phyloP scores from a whole-genome alignment of 78 protist species.

The Dictyostelium purpureum region DNA sequence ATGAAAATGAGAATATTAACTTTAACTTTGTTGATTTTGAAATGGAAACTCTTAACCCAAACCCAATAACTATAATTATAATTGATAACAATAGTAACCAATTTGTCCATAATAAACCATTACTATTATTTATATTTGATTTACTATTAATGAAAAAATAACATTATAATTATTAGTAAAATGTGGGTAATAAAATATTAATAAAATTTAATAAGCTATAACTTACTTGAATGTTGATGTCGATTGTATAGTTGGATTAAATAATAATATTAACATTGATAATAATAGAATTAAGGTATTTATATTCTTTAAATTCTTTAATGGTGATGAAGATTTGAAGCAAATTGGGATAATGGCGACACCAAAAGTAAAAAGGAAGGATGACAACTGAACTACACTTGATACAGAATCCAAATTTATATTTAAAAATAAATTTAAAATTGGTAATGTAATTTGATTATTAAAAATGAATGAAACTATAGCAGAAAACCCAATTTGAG shows the following conservation, averaged over 20 bases:
- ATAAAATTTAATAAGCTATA: neutral
- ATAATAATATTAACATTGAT: neutral
- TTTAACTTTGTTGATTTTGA: conserved; percentile 25
- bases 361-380: conserved; percentile 24
- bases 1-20: neutral
- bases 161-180: neutral
- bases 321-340: neutral
- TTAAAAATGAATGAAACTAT: neutral
- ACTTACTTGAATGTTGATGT: neutral
- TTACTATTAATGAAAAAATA: neutral
- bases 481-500: neutral
- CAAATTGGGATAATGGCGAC: neutral
- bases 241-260: neutral
- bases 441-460: conserved; percentile 2
- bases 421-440: neutral
- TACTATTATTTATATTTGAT: neutral
- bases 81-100: conserved; percentile 2
- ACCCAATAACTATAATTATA: neutral
- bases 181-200: no score
- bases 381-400: neutral
- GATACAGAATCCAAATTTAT: neutral
- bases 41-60: neutral
- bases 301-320: neutral
- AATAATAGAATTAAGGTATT: neutral
- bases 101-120: conserved; percentile 20